Base-by-base conservation (phyloP, 441 rosid species). In the Sinapis alba region DNA sequence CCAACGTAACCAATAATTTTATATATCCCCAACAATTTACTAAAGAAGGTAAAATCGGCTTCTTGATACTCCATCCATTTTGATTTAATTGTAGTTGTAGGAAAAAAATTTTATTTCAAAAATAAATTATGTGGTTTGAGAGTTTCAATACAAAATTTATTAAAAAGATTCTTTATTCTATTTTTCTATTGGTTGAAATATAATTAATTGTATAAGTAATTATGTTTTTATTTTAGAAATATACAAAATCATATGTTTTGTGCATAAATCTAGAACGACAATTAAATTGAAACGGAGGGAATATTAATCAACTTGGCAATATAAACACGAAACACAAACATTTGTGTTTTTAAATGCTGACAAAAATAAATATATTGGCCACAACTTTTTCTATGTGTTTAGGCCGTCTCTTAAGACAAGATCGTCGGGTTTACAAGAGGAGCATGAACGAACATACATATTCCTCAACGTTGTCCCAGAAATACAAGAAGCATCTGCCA, bases 341-440 rank as follows among this genome's bases (percentile, higher is more conserved):
- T 50, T 16, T 43, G 18, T 43, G 3, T 18, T 43, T 16, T 16
- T 7, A 8, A 51, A 34, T 3, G 12, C 57, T 18, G 23, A 51
- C 57, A 51, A 51, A 43, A 51, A 8, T 18, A 18, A 51, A 51
- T 18, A 51, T 51, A 51, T 19, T 8, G 24, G 1, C 30, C 15
- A 53, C 21, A 53, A 23, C 18, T 15, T 15, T 9, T 28, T 9
- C 7, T 7, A 2, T 27, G 32, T 66, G n/a, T 59, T 47, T 51
- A 75, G 73, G 57, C 3, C 62, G 69, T 51, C 8, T 75, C 56
- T 10, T 68, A 5, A 61, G 21, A 68, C 63, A 61, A 68, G 12
- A 1, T 67, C 0, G 12, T 7, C 0, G 20, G 21, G 9, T 1
- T 60, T 3, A 20, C 21, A 32, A 45, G 67, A 66, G 19, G 61